Base-by-base conservation (phyloP, 345 rosid genomes). In the Cardamine resedifolia region DNA sequence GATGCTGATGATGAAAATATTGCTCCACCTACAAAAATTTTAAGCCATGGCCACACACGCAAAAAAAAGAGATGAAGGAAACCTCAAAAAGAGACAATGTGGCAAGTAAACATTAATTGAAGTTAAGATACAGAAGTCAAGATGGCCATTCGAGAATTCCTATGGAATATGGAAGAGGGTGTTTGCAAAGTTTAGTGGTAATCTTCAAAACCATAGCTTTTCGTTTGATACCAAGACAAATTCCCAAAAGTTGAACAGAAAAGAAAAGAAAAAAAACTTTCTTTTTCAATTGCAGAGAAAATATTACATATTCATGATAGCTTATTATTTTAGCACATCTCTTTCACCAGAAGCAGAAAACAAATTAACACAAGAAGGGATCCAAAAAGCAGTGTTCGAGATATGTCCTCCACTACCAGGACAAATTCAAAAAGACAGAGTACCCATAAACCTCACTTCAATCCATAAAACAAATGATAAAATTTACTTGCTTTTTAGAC, bases 321-420 rank as follows among this genome's bases (percentile, higher is more conserved):
- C 23, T 49, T 7, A 7, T 48, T 31, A 66, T 1, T 5, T 51
- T 18, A 67, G 71, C 53, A 53, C 3, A n/a, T 27, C 1, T 24
- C 19, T 38, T 38, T 38, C 26, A 6, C 39, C 49, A 66, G 49
- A 26, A 68, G 16, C 31, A 41, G 41, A 11, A 11, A 15, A 41
- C 2, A 26, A 49, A 23, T 4, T 5, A 12, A 2, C 12, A 30
- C 28, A 64, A 52, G 68, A 50, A 50, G 34, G 34, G 58, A 26
- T 28, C 43, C 62, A 33, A 10, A 33, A 36, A 58, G 21, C 65
- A 55, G 64, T 44, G 7, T 3, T 27, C 31, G 12, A 73, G 72
- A 74, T 74, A 27, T 58, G 72, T 58, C 43, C 0, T 73, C 77
- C 77, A 73, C 72, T 74, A 64, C 3, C 30, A 71, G 30, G 50